Base-by-base conservation (phyloP, 306 rosid species). In the Pterocarpus santalinus region DNA sequence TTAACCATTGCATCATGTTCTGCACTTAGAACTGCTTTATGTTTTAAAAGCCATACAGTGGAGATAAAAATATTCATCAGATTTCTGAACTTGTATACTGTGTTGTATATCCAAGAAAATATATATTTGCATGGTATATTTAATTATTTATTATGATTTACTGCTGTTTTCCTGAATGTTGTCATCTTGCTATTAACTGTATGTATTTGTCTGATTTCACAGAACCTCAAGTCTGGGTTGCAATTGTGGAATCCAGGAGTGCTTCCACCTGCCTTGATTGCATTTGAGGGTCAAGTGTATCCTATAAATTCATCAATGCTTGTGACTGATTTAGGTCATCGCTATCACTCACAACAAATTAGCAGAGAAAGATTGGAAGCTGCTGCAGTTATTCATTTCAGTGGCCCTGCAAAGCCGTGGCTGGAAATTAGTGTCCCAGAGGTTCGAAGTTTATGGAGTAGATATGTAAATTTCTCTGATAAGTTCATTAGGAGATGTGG, bases 381-480 rank as follows among this genome's bases (percentile, higher is more conserved):
- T 57, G 89, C 98, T 7, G 79, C 91, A 49, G 90, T 90, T 13
- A 65, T 92, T 71, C 98, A 94, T 78, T 92, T 92, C 94, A 91
- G 94, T 47, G 98, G 98, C 79, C 98, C 97, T 33, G 97, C 97
- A 60, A 94, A 94, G 87, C 97, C 98, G n/a, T 92, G 98, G 97
- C 97, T 94, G 5, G 97, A 92, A 86, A 92, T 92, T 51, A 88
- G 97, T 52, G 82, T 79, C 80, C 91, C 98, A 17, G 89, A 89
- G 90, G 92, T 87, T 85, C 89, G 91, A 58, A 88, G 86, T 72
- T 85, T 90, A 61, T 94, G 98, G 98, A 87, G 66, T 68, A 90
- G 83, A 83, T 85, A 92, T 83, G 92, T 92, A 84, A 92, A 89
- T 84, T 78, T 52, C 65, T 90, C 98, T 75, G 77, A 94, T 88